Conservation (phyloP, 2,329 filamentous ascomycete species). For the Thielaviopsis euricoi region DNA sequence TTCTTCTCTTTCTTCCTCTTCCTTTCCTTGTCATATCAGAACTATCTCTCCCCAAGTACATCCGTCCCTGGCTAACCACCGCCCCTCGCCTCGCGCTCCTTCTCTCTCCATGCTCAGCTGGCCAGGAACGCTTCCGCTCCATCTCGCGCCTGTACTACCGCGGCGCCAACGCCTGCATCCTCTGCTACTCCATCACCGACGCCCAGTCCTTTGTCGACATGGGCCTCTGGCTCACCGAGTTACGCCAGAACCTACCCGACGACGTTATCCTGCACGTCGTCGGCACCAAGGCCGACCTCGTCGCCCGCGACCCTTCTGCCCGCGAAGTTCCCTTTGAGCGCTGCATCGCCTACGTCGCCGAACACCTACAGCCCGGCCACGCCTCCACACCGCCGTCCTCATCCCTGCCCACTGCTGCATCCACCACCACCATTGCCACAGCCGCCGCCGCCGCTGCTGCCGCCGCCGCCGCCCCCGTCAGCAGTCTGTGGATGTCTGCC, state of each 20-base stretch:
- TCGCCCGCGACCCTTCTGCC: constrained; percentile 61
- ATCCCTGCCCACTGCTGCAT: constrained; percentile 45
- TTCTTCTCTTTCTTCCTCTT: constrained; percentile 8
- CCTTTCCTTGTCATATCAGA: no score
- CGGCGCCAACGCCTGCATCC: constrained; percentile 80
- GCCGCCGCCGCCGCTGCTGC: constrained; percentile 16
- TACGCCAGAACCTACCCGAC: constrained; percentile 59
- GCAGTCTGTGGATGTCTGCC: constrained; percentile 10
- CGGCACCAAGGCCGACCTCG: constrained; percentile 83
- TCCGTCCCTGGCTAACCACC: constrained; percentile 9
- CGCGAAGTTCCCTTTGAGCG: constrained; percentile 86
- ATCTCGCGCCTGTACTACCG: constrained; percentile 95
- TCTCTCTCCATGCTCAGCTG: constrained; percentile 31
- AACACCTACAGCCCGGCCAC: constrained; percentile 82
- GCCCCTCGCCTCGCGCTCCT: no score
- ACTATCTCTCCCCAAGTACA: constrained; percentile 10
- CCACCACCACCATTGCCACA: constrained; percentile 19
- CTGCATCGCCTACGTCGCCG: constrained; percentile 88
- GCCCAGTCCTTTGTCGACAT: constrained; percentile 76
- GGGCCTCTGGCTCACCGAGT: constrained; percentile 77
- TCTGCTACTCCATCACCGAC: constrained; percentile 90
- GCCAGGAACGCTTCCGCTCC: constrained; percentile 86
- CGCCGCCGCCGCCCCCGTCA: constrained; percentile 14
- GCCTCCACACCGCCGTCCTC: constrained; percentile 49
- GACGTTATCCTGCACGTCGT: constrained; percentile 88